Evolutionary conservation across 1,284 basidiomycete genomes (phyloP).

Genomic region (Heterobasidion annosum): DNA sequence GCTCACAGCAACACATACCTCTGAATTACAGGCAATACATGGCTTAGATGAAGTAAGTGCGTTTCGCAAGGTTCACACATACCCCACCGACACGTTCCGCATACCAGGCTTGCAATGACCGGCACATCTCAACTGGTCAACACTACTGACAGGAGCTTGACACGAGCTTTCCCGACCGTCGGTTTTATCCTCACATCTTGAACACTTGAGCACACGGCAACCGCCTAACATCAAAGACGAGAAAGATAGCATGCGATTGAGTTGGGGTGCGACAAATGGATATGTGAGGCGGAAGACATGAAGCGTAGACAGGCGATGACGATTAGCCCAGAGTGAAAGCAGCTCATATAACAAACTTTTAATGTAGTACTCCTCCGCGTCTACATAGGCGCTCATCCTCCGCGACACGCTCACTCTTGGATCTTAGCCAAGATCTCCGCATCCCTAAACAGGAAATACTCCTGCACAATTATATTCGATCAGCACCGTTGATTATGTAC

Average conservation of each 20-base stretch:
- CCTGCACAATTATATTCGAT: constrained; percentile 38
- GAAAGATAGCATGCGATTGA: not conserved
- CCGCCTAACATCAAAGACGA: not conserved
- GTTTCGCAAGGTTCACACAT: too few species aligned
- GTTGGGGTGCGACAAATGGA: not conserved
- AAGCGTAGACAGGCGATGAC: not conserved
- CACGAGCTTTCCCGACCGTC: not conserved
- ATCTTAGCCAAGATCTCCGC: constrained; percentile 96
- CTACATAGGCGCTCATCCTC: too few species aligned
- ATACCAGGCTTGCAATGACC: too few species aligned
- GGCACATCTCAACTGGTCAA: not conserved
- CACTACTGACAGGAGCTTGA: not conserved
- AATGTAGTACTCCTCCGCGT: not conserved
- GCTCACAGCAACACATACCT: too few species aligned
- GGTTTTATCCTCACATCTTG: not conserved
- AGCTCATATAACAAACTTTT: constrained; percentile 8
- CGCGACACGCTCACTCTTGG: constrained; percentile 58
- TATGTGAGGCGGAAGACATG: not conserved
- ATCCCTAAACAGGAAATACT: constrained; percentile 95
- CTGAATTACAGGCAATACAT: too few species aligned
- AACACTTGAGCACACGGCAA: too few species aligned
- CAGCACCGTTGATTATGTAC: not conserved
- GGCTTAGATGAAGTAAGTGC: too few species aligned
- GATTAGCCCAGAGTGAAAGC: constrained; percentile 5
- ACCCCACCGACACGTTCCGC: too few species aligned